phyloP scores from a whole-genome alignment of 768 basidiomycete genomes.

The Boletus sp. region DNA sequence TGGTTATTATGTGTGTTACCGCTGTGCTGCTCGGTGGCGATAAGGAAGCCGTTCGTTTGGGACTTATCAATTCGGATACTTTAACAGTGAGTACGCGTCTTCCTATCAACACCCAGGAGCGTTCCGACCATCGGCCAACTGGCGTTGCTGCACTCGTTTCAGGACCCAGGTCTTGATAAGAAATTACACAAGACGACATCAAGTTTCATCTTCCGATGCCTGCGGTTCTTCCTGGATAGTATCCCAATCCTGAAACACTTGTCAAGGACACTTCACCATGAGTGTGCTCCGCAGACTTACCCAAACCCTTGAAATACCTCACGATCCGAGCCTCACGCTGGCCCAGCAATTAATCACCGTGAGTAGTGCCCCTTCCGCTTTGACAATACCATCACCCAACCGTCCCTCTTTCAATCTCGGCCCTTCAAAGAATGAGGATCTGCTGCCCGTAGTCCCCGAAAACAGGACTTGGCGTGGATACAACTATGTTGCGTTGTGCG shows the following conservation, averaged over 20 bases:
- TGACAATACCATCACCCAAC: conserved; percentile 1
- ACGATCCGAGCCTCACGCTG: conserved; percentile 50
- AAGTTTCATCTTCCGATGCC: background rate
- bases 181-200: background rate
- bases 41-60: background rate
- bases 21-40: background rate
- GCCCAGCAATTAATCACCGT: conserved; percentile 59
- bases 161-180: conserved; percentile 7
- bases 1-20: background rate
- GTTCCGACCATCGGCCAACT: background rate
- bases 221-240: background rate
- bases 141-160: background rate
- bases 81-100: background rate
- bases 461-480: conserved; percentile 63
- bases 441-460: conserved; percentile 61
- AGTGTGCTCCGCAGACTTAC: conserved; percentile 22
- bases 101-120: background rate
- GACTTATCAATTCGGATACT: background rate
- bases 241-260: background rate
- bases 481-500: conserved; percentile 68
- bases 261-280: conserved; percentile 17
- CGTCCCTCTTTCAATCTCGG: conserved; percentile 14
- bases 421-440: conserved; percentile 62
- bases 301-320: conserved; percentile 47
- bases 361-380: conserved; percentile 18